Conservation (phyloP, 1,284 basidiomycete species). For the Peniophora sp. region DNA sequence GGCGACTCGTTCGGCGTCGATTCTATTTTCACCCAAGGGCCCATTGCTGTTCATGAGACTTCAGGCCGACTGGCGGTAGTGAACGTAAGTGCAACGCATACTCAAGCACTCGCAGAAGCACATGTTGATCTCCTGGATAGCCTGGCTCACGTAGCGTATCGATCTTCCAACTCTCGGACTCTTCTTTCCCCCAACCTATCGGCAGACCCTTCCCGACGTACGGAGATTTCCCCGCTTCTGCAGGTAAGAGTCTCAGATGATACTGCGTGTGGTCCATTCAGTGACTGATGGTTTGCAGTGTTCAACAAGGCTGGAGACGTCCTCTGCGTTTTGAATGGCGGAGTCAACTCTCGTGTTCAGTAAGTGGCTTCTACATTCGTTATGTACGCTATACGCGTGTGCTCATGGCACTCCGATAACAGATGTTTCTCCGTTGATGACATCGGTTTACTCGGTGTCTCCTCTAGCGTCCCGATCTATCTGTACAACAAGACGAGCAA, state of each 20-base stretch:
- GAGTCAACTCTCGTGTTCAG: constrained; percentile 29
- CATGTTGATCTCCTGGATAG: not conserved
- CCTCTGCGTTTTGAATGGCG: not conserved
- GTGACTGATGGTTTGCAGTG: too few species aligned
- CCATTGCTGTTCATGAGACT: not conserved
- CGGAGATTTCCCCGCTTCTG: constrained; percentile 13
- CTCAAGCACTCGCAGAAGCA: not conserved
- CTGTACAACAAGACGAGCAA: constrained; percentile 10
- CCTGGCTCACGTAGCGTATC: not conserved
- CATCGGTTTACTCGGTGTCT: constrained; percentile 25
- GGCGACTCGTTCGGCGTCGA: constrained; percentile 18
- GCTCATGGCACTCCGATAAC: too few species aligned
- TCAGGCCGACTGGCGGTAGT: not conserved
- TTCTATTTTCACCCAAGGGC: not conserved
- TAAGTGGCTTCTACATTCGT: too few species aligned
- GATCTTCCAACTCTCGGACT: not conserved
- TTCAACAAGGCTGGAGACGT: not conserved
- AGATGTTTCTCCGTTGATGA: constrained; percentile 31
- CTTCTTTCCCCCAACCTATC: not conserved
- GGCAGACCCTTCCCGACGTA: not conserved
- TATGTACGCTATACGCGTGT: too few species aligned
- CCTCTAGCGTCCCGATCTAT: constrained; percentile 25
- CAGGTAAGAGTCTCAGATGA: too few species aligned
- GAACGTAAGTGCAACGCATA: not conserved
- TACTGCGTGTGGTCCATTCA: too few species aligned